phyloP scores from a whole-genome alignment of 179 eudicot species.

The Heliamphora pulchella region DNA sequence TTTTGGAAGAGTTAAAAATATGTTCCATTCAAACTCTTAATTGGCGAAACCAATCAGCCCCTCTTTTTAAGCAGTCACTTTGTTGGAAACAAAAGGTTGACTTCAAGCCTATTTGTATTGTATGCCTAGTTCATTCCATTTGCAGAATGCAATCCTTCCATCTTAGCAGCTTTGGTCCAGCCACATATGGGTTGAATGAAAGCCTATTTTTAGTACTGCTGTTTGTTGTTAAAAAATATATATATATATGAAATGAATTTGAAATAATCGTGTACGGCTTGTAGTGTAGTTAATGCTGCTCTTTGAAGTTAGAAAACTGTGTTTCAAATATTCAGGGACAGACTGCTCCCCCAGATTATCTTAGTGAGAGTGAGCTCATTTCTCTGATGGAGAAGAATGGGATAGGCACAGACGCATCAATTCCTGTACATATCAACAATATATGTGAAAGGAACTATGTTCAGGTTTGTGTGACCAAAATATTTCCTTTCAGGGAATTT shows the following conservation, averaged over 20 bases:
- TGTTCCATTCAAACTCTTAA: too few species aligned
- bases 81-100: neutral
- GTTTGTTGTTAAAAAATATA: neutral
- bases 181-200: neutral
- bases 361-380: constrained; percentile 86
- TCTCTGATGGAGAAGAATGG: constrained; percentile 98
- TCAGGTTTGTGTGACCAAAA: constrained; percentile 45
- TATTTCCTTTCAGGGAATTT: neutral
- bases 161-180: neutral
- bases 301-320: neutral
- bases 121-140: neutral
- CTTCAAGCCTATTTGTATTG: neutral
- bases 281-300: neutral
- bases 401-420: constrained; percentile 96
- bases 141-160: neutral
- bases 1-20: too few species aligned
- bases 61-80: neutral
- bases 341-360: constrained; percentile 83
- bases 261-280: neutral
- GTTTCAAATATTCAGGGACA: constrained; percentile 44
- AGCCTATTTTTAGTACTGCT: neutral
- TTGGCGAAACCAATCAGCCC: neutral
- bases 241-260: neutral
- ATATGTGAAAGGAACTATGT: constrained; percentile 97
- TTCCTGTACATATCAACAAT: constrained; percentile 93